Evolutionary conservation across 495 filamentous ascomycete genomes (phyloP), one percentile per base, ranked within the genome.

Genomic region (Cairneyella variabilis): DNA sequence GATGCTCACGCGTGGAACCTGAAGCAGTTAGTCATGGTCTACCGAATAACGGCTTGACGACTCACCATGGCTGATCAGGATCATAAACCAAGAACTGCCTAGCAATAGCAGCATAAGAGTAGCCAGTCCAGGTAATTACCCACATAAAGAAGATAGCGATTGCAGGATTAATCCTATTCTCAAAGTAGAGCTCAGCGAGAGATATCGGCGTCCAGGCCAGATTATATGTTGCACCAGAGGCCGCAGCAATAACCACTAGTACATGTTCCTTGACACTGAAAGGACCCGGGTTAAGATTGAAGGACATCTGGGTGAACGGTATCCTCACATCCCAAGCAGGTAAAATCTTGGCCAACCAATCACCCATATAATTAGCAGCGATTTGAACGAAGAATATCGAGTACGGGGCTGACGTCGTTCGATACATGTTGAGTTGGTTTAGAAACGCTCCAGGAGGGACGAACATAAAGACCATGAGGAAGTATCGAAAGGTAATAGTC

Each of bases 241-340:
- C 74, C 2, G 79, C 76, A 0, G 77, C 76, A 34, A 82, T 59
- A 6, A 75, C 78, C 2, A 81, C 71, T 17, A 83, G 60, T 7
- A 81, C 76, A 64, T 82, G 79, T 56, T 83, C 78, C 62, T 79
- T 82, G 51, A 74, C 66, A 42, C 72, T 78, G 72, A 75, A 82
- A 0, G 78, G 77, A 0, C 76, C 78, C 0, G 78, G 78, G 50
- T 82, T 82, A 12, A 81, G 60, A 46, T 60, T 76, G 56, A 78
- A 79, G n/a, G 65, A 64, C 66, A 64, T 71, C 16, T 56, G 66
- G 2, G 74, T 78, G 41, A 77, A 72, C 1, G 77, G 77, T 9
- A 80, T 48, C 0, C 68, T 65, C 34, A 81, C 52, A 11, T 60
- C 64, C 62, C 69, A 74, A 6, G 68, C 61, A 18, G 79, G 79